phyloP scores from a whole-genome alignment of 129 eudicot genomes.

The Saposhnikovia divaricata region DNA sequence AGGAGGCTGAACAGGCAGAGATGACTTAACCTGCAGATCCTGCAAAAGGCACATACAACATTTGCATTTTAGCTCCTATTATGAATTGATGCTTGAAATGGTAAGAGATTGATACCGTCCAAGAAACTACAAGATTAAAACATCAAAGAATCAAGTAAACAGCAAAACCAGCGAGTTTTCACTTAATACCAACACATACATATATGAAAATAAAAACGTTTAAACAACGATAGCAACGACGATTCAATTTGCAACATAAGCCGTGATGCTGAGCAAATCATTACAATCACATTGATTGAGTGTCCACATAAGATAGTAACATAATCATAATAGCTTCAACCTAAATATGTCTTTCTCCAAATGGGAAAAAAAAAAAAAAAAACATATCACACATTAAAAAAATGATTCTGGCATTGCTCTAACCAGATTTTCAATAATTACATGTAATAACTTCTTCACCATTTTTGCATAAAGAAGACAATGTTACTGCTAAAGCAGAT shows the following conservation, averaged over 20 bases:
- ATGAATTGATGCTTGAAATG: background rate
- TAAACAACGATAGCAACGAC: background rate
- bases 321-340: background rate
- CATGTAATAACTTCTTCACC: background rate
- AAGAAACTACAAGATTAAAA: background rate
- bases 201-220: background rate
- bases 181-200: background rate
- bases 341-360: background rate
- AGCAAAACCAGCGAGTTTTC: background rate
- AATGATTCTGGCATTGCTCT: background rate
- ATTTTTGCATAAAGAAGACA: background rate
- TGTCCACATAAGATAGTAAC: background rate
- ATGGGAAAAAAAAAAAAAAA: background rate
- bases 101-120: background rate
- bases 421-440: background rate
- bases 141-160: background rate
- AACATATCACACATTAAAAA: background rate
- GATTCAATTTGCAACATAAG: background rate
- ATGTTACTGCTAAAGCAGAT: background rate
- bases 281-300: background rate
- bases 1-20: slow-evolving; percentile 35
- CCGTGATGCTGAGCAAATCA: background rate
- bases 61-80: background rate
- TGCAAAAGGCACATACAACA: slow-evolving; percentile 21
- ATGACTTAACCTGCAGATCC: slow-evolving; percentile 85